Conservation (phyloP, 2,329 filamentous ascomycete genomes). For the Colletotrichum spaethianum region DNA sequence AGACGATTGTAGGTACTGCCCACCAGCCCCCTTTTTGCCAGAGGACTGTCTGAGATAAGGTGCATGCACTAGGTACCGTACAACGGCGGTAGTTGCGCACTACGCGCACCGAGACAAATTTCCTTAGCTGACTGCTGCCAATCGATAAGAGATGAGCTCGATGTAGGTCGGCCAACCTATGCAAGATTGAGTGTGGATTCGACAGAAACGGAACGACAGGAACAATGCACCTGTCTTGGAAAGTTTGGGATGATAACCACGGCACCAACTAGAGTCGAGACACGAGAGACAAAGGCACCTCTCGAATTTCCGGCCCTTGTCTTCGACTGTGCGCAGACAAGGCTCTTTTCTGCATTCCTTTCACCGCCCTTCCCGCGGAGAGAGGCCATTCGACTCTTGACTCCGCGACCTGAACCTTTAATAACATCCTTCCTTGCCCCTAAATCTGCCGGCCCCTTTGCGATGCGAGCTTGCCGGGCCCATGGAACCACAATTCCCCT, state of each 20-base stretch:
- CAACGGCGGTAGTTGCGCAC: constrained; percentile 2
- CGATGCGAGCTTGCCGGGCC: constrained; percentile 29
- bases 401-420: constrained; percentile 17
- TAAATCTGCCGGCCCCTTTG: constrained; percentile 10
- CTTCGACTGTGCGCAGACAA: constrained; percentile 31
- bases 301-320: constrained; percentile 18
- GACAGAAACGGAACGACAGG: constrained; percentile 4
- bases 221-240: constrained; percentile 37
- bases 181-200: constrained; percentile 37
- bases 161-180: constrained; percentile 29
- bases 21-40: background rate
- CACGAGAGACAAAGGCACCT: background rate
- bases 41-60: background rate
- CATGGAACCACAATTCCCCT: constrained; percentile 37
- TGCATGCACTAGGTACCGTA: background rate
- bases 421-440: constrained; percentile 17
- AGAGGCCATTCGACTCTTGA: background rate
- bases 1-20: background rate
- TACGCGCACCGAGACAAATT: constrained; percentile 3
- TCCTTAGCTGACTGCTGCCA: constrained; percentile 16
- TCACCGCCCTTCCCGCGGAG: constrained; percentile 31
- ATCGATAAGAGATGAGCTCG: constrained; percentile 35
- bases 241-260: constrained; percentile 16
- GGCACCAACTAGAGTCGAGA: background rate
- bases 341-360: constrained; percentile 17